Evolutionary conservation across 805 yeast species (phyloP).

Genomic region (Wickerhamiella brachini): DNA sequence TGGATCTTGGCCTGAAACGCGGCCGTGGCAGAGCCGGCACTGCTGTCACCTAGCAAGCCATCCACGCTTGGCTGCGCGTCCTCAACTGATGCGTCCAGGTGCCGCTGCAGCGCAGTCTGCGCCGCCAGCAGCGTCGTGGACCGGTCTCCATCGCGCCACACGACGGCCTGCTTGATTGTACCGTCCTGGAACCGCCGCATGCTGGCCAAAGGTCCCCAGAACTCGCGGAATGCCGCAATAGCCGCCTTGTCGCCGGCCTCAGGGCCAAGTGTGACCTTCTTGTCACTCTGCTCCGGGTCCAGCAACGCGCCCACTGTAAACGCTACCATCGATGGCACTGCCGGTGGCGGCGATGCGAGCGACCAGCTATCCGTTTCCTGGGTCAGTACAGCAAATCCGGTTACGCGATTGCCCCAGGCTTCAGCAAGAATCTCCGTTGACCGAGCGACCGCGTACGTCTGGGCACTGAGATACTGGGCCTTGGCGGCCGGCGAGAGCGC

Average conservation of each 20-base stretch:
- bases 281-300: conserved; percentile 62
- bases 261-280: conserved; percentile 58
- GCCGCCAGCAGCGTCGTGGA: conserved; percentile 56
- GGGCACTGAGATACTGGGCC: background rate
- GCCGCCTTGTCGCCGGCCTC: conserved; percentile 44
- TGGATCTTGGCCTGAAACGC: conserved; percentile 21
- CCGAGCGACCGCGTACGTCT: background rate
- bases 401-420: conserved; percentile 5
- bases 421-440: background rate
- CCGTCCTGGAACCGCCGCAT: conserved; percentile 91
- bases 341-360: conserved; percentile 12
- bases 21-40: background rate
- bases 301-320: conserved; percentile 47
- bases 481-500: background rate
- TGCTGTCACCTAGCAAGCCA: conserved; percentile 11
- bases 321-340: background rate
- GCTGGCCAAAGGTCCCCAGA: conserved; percentile 84
- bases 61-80: conserved; percentile 8
- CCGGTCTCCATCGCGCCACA: conserved; percentile 48
- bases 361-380: conserved; percentile 13
- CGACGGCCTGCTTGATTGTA: conserved; percentile 75
- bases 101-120: conserved; percentile 48
- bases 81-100: conserved; percentile 29
- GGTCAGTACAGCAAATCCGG: background rate
- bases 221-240: conserved; percentile 43